Conservation (phyloP, 2,329 filamentous ascomycete species). For the Colletotrichum sp. region DNA sequence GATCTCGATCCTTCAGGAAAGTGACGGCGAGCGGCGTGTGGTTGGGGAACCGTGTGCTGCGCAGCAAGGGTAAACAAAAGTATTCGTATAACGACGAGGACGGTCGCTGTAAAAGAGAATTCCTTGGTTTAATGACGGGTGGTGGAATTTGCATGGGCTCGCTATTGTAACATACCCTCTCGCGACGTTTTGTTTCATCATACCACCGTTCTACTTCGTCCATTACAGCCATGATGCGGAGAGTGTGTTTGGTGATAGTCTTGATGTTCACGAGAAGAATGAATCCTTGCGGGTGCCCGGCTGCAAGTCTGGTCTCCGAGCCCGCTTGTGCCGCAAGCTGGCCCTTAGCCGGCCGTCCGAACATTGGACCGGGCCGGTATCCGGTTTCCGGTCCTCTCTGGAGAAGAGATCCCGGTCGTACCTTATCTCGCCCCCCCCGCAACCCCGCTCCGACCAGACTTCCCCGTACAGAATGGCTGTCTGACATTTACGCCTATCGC, state of each 20-base stretch:
- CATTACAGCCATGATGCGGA: neutral
- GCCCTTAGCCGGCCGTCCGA: neutral
- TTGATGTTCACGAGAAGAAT: neutral
- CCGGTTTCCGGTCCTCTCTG: slow-evolving; percentile 13
- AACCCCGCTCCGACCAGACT: slow-evolving; percentile 8
- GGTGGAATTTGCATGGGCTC: slow-evolving; percentile 12
- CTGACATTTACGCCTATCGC: slow-evolving; percentile 11
- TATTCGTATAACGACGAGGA: slow-evolving; percentile 5
- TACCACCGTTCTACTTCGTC: neutral
- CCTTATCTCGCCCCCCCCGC: slow-evolving; percentile 11
- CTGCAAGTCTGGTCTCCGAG: neutral
- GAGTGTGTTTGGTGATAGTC: neutral
- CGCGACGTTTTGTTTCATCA: slow-evolving; percentile 17
- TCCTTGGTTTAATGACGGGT: slow-evolving; percentile 15
- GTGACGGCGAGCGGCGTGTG: neutral
- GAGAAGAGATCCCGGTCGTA: slow-evolving; percentile 9
- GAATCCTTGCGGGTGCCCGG: neutral
- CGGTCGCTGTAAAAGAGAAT: slow-evolving; percentile 10
- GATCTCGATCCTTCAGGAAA: neutral
- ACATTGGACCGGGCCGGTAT: slow-evolving; percentile 16
- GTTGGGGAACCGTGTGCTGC: neutral
- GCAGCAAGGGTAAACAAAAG: slow-evolving; percentile 17
- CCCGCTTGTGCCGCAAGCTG: neutral
- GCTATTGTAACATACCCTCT: slow-evolving; percentile 21
- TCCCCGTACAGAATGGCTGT: neutral